Conservation (phyloP, 1,284 basidiomycete species). For the Ceratobasidium sp. region DNA sequence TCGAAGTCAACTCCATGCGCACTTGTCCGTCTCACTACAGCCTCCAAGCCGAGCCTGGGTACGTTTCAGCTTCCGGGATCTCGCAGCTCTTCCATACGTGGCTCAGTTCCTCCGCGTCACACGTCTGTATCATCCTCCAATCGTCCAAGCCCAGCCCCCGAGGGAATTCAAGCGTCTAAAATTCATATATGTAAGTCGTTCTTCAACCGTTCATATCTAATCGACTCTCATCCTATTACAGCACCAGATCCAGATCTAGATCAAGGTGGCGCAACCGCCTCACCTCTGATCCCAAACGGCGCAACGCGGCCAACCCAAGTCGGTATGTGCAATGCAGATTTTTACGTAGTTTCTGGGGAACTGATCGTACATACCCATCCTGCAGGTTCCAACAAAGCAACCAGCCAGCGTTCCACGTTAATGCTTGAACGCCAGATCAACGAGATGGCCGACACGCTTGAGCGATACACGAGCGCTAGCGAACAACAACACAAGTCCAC, state of each 20-base stretch:
- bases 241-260: background rate
- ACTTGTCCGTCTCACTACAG: no score
- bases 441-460: background rate
- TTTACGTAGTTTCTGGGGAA: no score
- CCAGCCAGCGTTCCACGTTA: background rate
- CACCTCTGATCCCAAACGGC: background rate
- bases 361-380: no score
- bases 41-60: no score
- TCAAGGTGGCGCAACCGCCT: background rate
- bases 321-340: background rate
- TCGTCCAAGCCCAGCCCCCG: background rate
- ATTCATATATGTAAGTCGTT: background rate
- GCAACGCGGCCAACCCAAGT: background rate
- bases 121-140: background rate
- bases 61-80: no score
- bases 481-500: background rate
- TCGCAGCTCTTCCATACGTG: no score
- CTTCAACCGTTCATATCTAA: no score
- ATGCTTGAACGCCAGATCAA: conserved; percentile 24
- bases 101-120: no score
- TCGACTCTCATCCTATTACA: background rate
- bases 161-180: background rate
- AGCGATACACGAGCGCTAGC: background rate
- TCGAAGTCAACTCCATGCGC: no score
- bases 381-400: no score